Conservation (phyloP, 1,284 basidiomycete genomes). For the Pascua sp. region DNA sequence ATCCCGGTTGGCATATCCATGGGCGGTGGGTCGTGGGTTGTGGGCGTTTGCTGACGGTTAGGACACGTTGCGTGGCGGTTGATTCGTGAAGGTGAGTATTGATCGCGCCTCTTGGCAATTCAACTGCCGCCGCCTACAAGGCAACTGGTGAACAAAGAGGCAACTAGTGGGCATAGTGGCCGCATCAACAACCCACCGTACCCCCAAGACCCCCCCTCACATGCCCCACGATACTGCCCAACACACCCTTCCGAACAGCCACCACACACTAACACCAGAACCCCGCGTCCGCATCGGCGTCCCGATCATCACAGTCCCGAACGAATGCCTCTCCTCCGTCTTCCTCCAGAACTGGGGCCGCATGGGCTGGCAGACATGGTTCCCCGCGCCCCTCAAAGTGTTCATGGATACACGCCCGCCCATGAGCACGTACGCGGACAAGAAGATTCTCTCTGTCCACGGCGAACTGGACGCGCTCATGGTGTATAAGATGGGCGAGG, state of each 20-base stretch:
- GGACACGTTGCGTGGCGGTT: slow-evolving; percentile 16
- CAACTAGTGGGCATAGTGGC: too few relatives aligned
- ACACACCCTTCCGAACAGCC: too few relatives aligned
- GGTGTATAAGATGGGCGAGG: slow-evolving; percentile 24
- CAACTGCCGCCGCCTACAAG: too few relatives aligned
- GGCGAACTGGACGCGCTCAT: slow-evolving; percentile 50
- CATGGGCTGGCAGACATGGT: too few relatives aligned
- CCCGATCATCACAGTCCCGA: slow-evolving; percentile 5
- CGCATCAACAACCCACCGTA: too few relatives aligned
- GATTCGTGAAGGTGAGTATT: slow-evolving; percentile 10
- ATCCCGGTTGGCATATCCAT: slow-evolving; percentile 54
- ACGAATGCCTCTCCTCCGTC: slow-evolving; percentile 4
- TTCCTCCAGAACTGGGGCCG: neutral
- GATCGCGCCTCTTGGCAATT: too few relatives aligned
- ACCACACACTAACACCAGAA: neutral
- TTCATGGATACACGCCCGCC: neutral
- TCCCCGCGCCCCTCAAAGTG: too few relatives aligned
- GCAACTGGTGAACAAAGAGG: too few relatives aligned
- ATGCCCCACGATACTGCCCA: too few relatives aligned
- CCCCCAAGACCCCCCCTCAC: too few relatives aligned
- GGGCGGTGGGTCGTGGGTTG: slow-evolving; percentile 33
- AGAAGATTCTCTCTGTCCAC: slow-evolving; percentile 67
- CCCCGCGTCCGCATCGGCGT: slow-evolving; percentile 9
- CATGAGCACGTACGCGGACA: slow-evolving; percentile 61
- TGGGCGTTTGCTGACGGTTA: neutral